Percentiles rank a stretch among this genome's conserved stretches.
Conservation (phyloP, 2,329 filamentous ascomycete genomes). For the Aureobasidium subglaciale region DNA sequence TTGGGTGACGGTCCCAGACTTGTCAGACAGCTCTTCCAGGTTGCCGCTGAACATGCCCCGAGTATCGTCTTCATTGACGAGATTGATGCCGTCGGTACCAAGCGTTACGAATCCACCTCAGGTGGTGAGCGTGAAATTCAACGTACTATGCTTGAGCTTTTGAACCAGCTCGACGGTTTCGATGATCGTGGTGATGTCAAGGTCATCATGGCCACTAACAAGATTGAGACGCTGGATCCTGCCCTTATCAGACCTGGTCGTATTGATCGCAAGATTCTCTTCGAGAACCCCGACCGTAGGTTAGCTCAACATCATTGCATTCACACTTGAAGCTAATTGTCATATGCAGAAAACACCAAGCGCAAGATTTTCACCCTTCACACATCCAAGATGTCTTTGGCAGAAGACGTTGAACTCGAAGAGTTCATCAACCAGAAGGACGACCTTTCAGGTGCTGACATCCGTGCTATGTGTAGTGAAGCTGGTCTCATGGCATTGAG, state of each 20-base stretch:
- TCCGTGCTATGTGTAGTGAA: slow-evolving; percentile 98
- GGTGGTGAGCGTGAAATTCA: slow-evolving; percentile 96
- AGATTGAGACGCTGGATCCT: slow-evolving; percentile 95
- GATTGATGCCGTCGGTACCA: slow-evolving; percentile 97
- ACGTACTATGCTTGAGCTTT: slow-evolving; percentile 94
- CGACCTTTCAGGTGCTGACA: slow-evolving; percentile 91
- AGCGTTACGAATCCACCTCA: slow-evolving; percentile 95
- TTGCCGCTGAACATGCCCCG: slow-evolving; percentile 90
- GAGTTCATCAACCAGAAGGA: slow-evolving; percentile 99
- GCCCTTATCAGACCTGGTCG: slow-evolving; percentile 93
- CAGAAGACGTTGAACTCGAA: slow-evolving; percentile 93
- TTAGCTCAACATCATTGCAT: background rate
- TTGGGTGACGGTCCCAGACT: slow-evolving; percentile 90
- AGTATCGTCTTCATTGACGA: slow-evolving; percentile 99
- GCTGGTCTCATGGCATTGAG: slow-evolving; percentile 89
- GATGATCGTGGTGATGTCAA: slow-evolving; percentile 98
- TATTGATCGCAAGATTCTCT: slow-evolving; percentile 95
- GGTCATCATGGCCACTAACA: slow-evolving; percentile 99
- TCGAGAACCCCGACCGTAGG: slow-evolving; percentile 64
- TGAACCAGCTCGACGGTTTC: slow-evolving; percentile 98
- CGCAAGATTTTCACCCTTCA: slow-evolving; percentile 98
- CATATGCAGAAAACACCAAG: slow-evolving; percentile 70
- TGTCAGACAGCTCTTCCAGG: slow-evolving; percentile 92
- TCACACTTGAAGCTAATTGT: slow-evolving; percentile 32
- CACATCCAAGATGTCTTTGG: slow-evolving; percentile 96